These are phyloP conservation scores for Auricularia cornea DNA, from an alignment of 768 basidiomycete genomes.

Conservation along the genomic window DNA sequence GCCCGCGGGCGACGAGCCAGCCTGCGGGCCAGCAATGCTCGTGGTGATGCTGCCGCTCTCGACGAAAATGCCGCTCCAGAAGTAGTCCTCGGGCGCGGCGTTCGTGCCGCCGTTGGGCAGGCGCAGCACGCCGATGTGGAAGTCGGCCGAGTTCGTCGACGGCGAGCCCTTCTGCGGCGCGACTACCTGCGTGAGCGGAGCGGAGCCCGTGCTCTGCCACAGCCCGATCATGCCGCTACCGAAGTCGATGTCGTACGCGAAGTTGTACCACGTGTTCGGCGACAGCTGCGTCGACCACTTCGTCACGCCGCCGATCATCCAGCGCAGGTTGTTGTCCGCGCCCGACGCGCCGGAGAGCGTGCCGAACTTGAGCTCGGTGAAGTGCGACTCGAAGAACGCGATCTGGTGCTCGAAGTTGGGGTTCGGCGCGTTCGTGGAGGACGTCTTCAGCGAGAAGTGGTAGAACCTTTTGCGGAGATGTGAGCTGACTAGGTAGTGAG, in stretches of 20 bases:
- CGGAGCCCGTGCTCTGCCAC: slow-evolving; percentile 44
- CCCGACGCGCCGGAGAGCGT: slow-evolving; percentile 21
- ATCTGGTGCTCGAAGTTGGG: slow-evolving; percentile 53
- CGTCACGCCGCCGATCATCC: slow-evolving; percentile 39
- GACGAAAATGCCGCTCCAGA: slow-evolving; percentile 52
- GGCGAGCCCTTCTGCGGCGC: slow-evolving; percentile 39
- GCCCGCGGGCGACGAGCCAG: slow-evolving; percentile 5
- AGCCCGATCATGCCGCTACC: slow-evolving; percentile 44
- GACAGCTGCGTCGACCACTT: slow-evolving; percentile 46
- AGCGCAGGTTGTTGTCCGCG: slow-evolving; percentile 41
- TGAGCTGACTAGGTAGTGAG: no score
- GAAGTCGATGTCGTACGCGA: slow-evolving; percentile 61
- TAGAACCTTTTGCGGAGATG: no score
- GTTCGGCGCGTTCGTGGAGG: slow-evolving; percentile 42
- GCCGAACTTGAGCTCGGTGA: slow-evolving; percentile 45
- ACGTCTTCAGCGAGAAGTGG: slow-evolving; percentile 49
- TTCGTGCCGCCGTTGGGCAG: slow-evolving; percentile 33
- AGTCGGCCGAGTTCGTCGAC: slow-evolving; percentile 52
- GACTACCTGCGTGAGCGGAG: slow-evolving; percentile 42
- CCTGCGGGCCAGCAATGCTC: slow-evolving; percentile 31
- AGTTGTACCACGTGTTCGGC: slow-evolving; percentile 53
- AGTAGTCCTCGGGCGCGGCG: slow-evolving; percentile 44
- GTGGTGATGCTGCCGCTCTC: slow-evolving; percentile 51
- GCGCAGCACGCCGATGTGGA: slow-evolving; percentile 54
- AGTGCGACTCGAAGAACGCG: slow-evolving; percentile 21